These are phyloP conservation scores for Biscogniauxia sp. DNA, from an alignment of 2,329 filamentous ascomycete genomes.

Conservation along the genomic window DNA sequence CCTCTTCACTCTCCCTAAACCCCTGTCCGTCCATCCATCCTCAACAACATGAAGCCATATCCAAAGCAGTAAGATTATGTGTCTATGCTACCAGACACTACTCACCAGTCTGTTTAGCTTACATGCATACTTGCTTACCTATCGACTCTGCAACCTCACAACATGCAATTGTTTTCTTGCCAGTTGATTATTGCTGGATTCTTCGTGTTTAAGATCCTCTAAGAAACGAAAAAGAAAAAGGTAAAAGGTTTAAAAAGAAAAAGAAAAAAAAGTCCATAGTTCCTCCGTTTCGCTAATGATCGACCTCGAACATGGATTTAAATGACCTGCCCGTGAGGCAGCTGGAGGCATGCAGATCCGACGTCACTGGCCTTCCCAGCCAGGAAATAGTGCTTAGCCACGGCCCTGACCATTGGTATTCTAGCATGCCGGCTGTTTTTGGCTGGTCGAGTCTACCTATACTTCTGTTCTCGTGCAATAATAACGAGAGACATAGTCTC, in stretches of 20 bases:
- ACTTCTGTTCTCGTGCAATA: no score
- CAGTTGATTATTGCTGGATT: no score
- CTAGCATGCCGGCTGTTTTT: neutral
- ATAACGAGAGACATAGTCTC: no score
- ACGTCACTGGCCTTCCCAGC: constrained; percentile 12
- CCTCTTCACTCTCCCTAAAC: no score
- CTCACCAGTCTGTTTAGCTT: no score
- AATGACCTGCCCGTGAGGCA: constrained; percentile 8
- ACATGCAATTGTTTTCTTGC: no score
- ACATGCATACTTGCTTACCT: no score
- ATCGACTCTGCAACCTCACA: no score
- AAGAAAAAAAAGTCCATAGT: neutral
- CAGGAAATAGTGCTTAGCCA: constrained; percentile 5
- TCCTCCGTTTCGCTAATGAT: constrained; percentile 3
- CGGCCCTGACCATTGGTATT: constrained; percentile 7
- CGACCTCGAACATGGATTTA: constrained; percentile 3
- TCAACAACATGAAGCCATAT: neutral
- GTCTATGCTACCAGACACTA: no score
- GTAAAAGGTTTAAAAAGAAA: neutral
- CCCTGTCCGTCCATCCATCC: constrained; percentile 5
- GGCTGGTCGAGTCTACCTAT: neutral
- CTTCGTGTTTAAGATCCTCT: no score
- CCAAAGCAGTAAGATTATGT: neutral
- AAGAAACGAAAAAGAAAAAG: neutral
- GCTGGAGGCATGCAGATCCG: constrained; percentile 11